Conservation (phyloP, 1,139 yeast genomes). For the Pichia sp. region DNA sequence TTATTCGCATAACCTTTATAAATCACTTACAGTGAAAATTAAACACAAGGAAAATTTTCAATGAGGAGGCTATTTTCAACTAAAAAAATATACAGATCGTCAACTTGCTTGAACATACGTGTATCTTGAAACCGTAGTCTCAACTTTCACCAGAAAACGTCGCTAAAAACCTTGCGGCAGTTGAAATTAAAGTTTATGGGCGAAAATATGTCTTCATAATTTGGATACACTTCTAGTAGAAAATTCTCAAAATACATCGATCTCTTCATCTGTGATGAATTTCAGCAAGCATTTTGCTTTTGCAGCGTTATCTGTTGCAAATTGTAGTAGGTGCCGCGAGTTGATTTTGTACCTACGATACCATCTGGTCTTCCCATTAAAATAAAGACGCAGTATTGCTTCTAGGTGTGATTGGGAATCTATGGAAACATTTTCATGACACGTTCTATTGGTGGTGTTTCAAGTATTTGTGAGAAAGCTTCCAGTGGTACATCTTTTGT, state of each 20-base stretch:
- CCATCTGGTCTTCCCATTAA: constrained; percentile 10
- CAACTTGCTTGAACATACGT: neutral
- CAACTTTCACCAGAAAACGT: constrained; percentile 2
- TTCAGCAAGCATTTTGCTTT: constrained; percentile 25
- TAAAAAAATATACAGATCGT: constrained; percentile 8
- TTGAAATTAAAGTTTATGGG: neutral
- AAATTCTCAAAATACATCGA: constrained; percentile 23
- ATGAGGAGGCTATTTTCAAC: constrained; percentile 25
- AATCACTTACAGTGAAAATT: too few relatives aligned
- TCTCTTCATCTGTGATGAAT: constrained; percentile 27
- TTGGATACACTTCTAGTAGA: constrained; percentile 7
- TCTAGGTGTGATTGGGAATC: neutral
- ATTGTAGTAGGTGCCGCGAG: constrained; percentile 35
- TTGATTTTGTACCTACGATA: constrained; percentile 40
- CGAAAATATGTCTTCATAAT: neutral
- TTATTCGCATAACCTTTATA: too few relatives aligned
- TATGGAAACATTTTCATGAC: constrained; percentile 4
- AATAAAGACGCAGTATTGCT: neutral
- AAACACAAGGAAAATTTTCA: too few relatives aligned
- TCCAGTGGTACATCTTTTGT: constrained; percentile 12
- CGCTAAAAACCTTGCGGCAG: constrained; percentile 3
- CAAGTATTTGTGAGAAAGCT: constrained; percentile 8
- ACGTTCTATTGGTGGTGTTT: constrained; percentile 2
- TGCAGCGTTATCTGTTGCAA: constrained; percentile 38
- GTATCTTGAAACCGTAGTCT: neutral